phyloP scores from a whole-genome alignment of 257 asterid species.

The Osmanthus fragrans region DNA sequence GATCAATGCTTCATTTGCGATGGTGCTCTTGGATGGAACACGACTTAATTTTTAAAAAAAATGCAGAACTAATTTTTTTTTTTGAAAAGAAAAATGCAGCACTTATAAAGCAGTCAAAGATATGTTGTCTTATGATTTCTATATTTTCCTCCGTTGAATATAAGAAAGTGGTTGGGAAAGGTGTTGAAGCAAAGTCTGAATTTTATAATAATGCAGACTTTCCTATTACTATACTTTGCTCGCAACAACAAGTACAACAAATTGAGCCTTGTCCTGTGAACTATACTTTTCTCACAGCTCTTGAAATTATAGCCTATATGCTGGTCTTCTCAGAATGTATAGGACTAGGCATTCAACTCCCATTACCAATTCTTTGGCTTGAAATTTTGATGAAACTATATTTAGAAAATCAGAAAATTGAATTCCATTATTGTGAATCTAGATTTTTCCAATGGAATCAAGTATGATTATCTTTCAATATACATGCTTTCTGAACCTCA shows the following conservation, averaged over 20 bases:
- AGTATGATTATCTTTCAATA: conserved; percentile 2
- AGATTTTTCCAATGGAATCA: background rate
- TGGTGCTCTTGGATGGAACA: background rate
- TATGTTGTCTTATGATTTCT: background rate
- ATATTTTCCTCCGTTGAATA: background rate
- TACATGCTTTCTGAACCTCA: background rate
- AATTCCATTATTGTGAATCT: background rate
- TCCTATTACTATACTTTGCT: background rate
- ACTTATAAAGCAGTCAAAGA: background rate
- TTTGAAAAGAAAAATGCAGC: no score
- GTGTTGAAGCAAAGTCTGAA: background rate
- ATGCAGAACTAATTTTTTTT: no score
- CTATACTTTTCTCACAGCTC: background rate
- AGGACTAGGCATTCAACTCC: background rate
- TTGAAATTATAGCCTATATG: background rate
- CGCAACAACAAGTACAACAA: background rate
- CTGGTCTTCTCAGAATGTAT: background rate
- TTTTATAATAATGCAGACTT: background rate
- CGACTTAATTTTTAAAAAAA: no score
- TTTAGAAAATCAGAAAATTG: background rate
- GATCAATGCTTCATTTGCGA: background rate
- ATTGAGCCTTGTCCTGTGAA: background rate
- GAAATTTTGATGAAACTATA: background rate
- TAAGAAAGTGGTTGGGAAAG: background rate
- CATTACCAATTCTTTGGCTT: background rate